Base-by-base conservation (phyloP, 176 grass and related monocot species). In the Panicum miliaceum region DNA sequence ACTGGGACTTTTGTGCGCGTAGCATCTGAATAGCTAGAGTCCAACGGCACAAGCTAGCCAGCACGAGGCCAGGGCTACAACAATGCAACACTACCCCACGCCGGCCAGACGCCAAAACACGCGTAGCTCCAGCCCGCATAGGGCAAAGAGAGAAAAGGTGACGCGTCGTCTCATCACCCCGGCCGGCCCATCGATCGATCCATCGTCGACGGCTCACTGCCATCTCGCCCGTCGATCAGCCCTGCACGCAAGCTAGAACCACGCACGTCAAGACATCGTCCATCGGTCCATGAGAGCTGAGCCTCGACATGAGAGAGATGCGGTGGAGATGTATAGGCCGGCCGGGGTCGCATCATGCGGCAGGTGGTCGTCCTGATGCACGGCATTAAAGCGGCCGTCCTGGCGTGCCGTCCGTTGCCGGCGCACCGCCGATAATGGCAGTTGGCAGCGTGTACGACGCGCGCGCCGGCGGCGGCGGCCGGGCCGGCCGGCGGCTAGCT, bases 161-260 rank as follows among this genome's bases (percentile, higher is more conserved):
- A 82, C 14, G 53, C 52, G 27, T 72, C n/a, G n/a, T n/a, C n/a
- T n/a, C n/a, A n/a, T n/a, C n/a, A n/a, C n/a, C 80, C 40, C 68
- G 23, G 40, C 35, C 10, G 13, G 15, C 22, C 41, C 4, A 19
- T 42, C 37, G 11, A 48, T 60, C 10, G 12, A n/a, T 47, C 68
- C 11, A 46, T 9, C 69, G 80, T 9, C 69, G 80, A 72, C 57
- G 68, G 35, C 2, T 72, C 80, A 61, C 68, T 82, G 53, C 80
- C 52, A 72, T 73, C 53, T 73, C 53, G 38, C 51, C 50, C 72
- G 11, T 75, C 29, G 29, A 32, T 32, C 72, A 75, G 5, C 71
- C 15, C 0, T 42, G 53, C 46, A 11, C 4, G 3, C 35, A 5
- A 26, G 36, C 23, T 34, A 29, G 7, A 42, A 4, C 52, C 38